A percentile compares a stretch with the other conserved stretches of the same genome.
phyloP scores from a whole-genome alignment of 106 monocot species.

The Dendrobium huoshanense region DNA sequence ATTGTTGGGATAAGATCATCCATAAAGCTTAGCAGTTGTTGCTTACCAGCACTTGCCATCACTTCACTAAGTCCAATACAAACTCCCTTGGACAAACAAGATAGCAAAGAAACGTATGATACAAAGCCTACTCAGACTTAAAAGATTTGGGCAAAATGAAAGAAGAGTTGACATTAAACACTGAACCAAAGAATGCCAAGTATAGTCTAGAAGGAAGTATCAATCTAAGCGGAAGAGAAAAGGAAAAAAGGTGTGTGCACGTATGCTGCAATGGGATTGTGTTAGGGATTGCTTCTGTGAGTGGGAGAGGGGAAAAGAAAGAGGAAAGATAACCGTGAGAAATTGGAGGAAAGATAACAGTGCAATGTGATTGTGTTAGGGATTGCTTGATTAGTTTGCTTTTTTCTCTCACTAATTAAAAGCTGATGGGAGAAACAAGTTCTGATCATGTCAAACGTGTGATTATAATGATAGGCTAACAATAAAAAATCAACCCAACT shows the following conservation, averaged over 20 bases:
- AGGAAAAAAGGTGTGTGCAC: too few species aligned
- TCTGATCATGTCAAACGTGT: not conserved
- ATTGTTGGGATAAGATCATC: conserved; percentile 94
- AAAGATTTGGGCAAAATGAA: not conserved
- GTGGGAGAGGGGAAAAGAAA: too few species aligned
- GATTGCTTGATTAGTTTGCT: too few species aligned
- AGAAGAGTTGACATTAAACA: not conserved
- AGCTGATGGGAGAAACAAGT: not conserved
- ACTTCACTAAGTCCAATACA: conserved; percentile 98
- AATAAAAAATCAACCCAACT: not conserved
- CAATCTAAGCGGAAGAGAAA: not conserved
- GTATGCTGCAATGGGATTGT: too few species aligned
- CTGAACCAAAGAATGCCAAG: not conserved
- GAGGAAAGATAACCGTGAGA: too few species aligned
- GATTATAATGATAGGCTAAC: not conserved
- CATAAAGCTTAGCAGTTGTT: conserved; percentile 89
- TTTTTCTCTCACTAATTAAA: not conserved
- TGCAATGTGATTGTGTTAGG: too few species aligned
- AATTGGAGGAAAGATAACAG: too few species aligned
- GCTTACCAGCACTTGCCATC: conserved; percentile 93
- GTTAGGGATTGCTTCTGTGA: too few species aligned
- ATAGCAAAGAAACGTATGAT: not conserved
- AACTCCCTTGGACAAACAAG: conserved; percentile 50
- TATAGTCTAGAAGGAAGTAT: not conserved
- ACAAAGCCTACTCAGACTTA: not conserved